Evolutionary conservation across 2,329 filamentous ascomycete species (phyloP).

Genomic region (Colletotrichum sp.): DNA sequence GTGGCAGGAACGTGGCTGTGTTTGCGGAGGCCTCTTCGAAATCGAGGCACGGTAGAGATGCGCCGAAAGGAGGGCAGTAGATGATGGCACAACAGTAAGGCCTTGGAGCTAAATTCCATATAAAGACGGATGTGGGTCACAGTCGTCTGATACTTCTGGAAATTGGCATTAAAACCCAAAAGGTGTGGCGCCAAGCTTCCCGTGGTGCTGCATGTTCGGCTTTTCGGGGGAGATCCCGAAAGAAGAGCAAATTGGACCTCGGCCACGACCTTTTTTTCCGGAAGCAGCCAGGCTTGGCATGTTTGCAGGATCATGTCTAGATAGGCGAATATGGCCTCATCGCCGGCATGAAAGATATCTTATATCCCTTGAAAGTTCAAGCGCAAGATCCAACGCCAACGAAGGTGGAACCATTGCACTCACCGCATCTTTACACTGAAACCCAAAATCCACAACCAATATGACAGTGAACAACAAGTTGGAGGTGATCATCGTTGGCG

Average conservation of each 20-base stretch:
- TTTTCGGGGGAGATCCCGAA: background rate
- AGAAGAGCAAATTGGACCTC: background rate
- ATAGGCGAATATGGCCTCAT: background rate
- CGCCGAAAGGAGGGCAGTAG: background rate
- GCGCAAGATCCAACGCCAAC: background rate
- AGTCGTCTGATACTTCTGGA: background rate
- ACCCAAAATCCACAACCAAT: background rate
- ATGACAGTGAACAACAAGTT: background rate
- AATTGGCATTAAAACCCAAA: background rate
- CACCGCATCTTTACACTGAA: background rate
- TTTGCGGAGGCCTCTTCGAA: background rate
- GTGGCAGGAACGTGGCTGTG: background rate
- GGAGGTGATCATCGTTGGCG: conserved; percentile 12
- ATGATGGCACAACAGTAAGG: background rate
- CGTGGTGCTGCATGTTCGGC: background rate
- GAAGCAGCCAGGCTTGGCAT: background rate
- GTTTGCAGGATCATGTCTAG: background rate
- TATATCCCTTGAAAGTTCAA: background rate
- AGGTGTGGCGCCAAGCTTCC: background rate
- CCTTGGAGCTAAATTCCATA: background rate
- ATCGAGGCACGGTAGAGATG: background rate
- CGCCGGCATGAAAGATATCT: background rate
- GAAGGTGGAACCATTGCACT: background rate
- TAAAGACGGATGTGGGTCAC: background rate
- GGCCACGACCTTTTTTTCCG: background rate